These are phyloP conservation scores for Malassezia vespertilionis DNA, from an alignment of 1,284 basidiomycete genomes.

Conservation along the genomic window DNA sequence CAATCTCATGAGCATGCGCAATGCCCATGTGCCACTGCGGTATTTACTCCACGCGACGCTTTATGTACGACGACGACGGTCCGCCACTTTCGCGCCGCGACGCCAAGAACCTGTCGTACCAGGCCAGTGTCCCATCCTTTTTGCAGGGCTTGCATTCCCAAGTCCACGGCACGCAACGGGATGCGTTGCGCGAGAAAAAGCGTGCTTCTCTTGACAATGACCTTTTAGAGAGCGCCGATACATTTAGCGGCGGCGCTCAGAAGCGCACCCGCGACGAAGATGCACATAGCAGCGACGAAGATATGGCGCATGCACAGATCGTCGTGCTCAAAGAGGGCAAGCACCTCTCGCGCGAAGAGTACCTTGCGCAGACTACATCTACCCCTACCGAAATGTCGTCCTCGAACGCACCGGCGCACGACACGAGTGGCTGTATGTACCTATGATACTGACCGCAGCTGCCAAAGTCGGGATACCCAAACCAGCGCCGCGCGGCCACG, in stretches of 20 bases:
- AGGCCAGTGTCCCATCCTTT: constrained; percentile 3
- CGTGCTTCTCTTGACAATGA: not conserved
- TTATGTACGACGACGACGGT: not conserved
- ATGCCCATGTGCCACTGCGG: too few relatives aligned
- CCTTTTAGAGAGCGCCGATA: not conserved
- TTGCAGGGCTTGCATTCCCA: constrained; percentile 8
- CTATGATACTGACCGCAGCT: too few relatives aligned
- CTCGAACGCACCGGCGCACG: too few relatives aligned
- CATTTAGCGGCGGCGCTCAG: not conserved
- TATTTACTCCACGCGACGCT: too few relatives aligned
- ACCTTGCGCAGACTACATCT: constrained; percentile 9
- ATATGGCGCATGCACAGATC: constrained; percentile 27
- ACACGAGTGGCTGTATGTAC: too few relatives aligned
- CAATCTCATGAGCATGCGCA: too few relatives aligned
- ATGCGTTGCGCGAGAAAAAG: not conserved
- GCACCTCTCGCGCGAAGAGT: constrained; percentile 26
- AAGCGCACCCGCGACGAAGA: constrained; percentile 2
- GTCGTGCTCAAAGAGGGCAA: constrained; percentile 34
- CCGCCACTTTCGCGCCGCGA: constrained; percentile 1
- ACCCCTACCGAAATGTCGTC: too few relatives aligned
- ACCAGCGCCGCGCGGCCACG: too few relatives aligned
- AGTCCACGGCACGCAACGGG: not conserved
- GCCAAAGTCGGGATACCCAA: too few relatives aligned
- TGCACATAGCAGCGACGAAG: constrained; percentile 19
- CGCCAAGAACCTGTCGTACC: constrained; percentile 1